Evolutionary conservation across 2,329 filamentous ascomycete species (phyloP).

Genomic region (Chaetomiaceae sp.): DNA sequence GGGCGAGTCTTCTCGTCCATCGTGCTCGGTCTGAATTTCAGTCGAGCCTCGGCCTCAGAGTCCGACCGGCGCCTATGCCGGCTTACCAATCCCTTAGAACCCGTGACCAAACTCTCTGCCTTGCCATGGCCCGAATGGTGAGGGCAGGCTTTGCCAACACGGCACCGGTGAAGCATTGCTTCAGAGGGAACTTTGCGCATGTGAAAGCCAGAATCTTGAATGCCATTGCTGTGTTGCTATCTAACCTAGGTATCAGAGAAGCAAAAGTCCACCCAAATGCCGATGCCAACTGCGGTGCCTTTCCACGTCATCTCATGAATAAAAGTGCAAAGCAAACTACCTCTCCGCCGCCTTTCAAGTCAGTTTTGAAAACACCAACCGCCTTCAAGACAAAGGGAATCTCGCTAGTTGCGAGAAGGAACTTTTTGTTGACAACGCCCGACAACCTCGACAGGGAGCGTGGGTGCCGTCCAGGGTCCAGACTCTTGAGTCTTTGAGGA

Average conservation of each 20-base stretch:
- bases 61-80: conserved; percentile 65
- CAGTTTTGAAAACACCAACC: too few relatives aligned
- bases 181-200: neutral
- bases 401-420: too few relatives aligned
- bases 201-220: neutral
- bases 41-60: conserved; percentile 66
- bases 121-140: neutral
- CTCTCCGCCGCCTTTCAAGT: too few relatives aligned
- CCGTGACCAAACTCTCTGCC: conserved; percentile 10
- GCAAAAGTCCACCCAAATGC: conserved; percentile 4
- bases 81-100: conserved; percentile 42
- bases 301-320: neutral
- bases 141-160: neutral
- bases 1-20: conserved; percentile 44
- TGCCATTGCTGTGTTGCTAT: neutral
- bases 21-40: conserved; percentile 51
- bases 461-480: too few relatives aligned
- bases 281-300: neutral
- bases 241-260: neutral
- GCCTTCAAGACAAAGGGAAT: neutral
- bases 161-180: neutral
- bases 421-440: too few relatives aligned
- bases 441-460: too few relatives aligned
- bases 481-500: too few relatives aligned
- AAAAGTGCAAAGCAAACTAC: neutral